A percentile compares a stretch with the other conserved stretches of the same genome.
Conservation (phyloP, 2,329 filamentous ascomycete genomes). For the Ophiostoma ulmi region DNA sequence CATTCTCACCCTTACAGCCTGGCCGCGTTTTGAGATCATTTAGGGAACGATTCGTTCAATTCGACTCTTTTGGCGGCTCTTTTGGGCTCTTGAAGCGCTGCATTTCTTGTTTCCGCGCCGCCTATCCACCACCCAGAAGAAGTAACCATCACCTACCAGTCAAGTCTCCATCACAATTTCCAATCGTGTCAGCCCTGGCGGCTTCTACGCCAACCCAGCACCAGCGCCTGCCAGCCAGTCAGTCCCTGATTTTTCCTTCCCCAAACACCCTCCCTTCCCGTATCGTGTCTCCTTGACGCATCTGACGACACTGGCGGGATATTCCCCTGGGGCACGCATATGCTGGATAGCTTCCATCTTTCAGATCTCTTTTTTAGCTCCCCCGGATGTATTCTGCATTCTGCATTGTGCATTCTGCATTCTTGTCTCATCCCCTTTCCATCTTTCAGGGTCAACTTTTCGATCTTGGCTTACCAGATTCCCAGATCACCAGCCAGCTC, state of each 20-base stretch:
- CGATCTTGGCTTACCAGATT: constrained; percentile 6
- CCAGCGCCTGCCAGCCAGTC: not conserved
- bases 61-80: constrained; percentile 1
- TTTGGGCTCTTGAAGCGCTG: not conserved
- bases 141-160: not conserved
- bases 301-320: constrained; percentile 7
- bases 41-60: too few relatives aligned
- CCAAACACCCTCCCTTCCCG: constrained; percentile 11
- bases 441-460: not conserved
- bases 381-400: not conserved
- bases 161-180: not conserved
- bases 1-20: not conserved
- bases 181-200: not conserved
- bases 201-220: not conserved
- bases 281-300: constrained; percentile 11
- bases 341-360: not conserved
- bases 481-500: not conserved
- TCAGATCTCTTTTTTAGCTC: not conserved
- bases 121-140: not conserved
- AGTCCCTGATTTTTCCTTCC: not conserved
- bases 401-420: not conserved
- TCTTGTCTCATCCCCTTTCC: constrained; percentile 11
- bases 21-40: not conserved
- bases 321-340: not conserved
- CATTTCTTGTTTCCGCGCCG: not conserved